A percentile compares a stretch with the other conserved stretches of the same genome.
Conservation (phyloP, 257 asterid species). For the Cynanchum wilfordii region DNA sequence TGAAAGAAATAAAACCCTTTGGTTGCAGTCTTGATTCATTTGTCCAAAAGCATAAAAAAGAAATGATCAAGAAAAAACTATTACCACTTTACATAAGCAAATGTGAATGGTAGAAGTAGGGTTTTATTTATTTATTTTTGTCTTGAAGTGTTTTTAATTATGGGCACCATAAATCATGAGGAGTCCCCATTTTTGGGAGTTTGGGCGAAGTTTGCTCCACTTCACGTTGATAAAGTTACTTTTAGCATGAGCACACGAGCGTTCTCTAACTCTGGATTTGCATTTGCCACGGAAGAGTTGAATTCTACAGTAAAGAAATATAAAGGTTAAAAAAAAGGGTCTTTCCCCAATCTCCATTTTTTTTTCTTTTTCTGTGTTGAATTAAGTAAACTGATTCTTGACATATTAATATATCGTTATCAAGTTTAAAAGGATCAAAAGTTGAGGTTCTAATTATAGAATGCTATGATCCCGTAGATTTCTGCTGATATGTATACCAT, state of each 20-base stretch:
- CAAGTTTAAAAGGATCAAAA: slow-evolving; percentile 10
- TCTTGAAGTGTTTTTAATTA: background rate
- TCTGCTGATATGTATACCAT: background rate
- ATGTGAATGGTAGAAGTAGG: background rate
- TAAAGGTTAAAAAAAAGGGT: background rate
- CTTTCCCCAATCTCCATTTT: background rate
- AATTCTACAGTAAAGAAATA: slow-evolving; percentile 13
- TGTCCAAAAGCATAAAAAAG: no score
- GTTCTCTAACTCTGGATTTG: background rate
- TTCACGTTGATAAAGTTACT: slow-evolving; percentile 13
- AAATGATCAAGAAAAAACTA: background rate
- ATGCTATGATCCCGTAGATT: slow-evolving; percentile 11
- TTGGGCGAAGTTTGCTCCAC: slow-evolving; percentile 2
- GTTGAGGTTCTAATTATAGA: background rate
- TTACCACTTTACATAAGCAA: background rate
- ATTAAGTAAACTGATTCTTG: slow-evolving; percentile 16
- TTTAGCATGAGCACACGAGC: slow-evolving; percentile 13
- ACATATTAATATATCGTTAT: slow-evolving; percentile 5
- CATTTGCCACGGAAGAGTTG: slow-evolving; percentile 12
- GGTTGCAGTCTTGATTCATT: background rate
- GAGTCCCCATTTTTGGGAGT: slow-evolving; percentile 7
- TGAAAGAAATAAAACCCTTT: background rate
- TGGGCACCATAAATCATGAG: background rate
- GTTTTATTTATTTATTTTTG: background rate
- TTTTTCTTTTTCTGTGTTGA: background rate